phyloP scores from a whole-genome alignment of 139 green algal species.

The Eudorina sp. region DNA sequence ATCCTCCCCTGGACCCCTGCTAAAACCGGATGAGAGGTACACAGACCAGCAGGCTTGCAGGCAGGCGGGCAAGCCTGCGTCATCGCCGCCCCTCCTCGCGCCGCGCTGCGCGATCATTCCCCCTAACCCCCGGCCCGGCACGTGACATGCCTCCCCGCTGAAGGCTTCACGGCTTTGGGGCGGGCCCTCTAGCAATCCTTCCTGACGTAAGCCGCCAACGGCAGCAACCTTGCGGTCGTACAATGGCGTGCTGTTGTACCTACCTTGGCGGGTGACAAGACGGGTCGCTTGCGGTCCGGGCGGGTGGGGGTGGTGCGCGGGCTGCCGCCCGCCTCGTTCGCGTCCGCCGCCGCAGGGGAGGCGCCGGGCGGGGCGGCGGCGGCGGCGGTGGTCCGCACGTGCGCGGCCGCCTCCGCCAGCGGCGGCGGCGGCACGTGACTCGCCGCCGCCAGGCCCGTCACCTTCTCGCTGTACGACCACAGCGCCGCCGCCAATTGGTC shows the following conservation, averaged over 20 bases:
- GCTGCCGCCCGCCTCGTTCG: not conserved
- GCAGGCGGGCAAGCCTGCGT: too few species aligned
- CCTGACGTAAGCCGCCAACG: not conserved
- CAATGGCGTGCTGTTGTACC: too few species aligned
- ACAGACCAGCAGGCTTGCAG: too few species aligned
- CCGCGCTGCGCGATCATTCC: too few species aligned
- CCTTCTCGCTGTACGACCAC: slow-evolving; percentile 18
- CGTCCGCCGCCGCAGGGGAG: not conserved
- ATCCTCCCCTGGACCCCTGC: too few species aligned
- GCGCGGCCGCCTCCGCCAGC: slow-evolving; percentile 11
- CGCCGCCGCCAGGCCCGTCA: slow-evolving; percentile 5
- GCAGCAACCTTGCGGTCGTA: not conserved
- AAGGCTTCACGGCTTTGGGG: too few species aligned
- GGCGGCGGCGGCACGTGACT: not conserved
- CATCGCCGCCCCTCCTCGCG: too few species aligned
- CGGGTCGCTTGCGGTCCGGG: slow-evolving; percentile 22
- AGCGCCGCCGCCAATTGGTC: slow-evolving; percentile 22
- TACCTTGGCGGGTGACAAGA: slow-evolving; percentile 33
- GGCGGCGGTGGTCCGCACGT: not conserved
- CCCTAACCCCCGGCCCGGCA: too few species aligned
- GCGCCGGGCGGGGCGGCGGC: not conserved
- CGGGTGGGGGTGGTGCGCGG: too few species aligned
- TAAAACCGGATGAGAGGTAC: too few species aligned
- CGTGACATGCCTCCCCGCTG: too few species aligned
- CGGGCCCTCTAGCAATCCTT: too few species aligned